Evolutionary conservation across 2,329 filamentous ascomycete species (phyloP).

Genomic region (Alternaria incomplexa): DNA sequence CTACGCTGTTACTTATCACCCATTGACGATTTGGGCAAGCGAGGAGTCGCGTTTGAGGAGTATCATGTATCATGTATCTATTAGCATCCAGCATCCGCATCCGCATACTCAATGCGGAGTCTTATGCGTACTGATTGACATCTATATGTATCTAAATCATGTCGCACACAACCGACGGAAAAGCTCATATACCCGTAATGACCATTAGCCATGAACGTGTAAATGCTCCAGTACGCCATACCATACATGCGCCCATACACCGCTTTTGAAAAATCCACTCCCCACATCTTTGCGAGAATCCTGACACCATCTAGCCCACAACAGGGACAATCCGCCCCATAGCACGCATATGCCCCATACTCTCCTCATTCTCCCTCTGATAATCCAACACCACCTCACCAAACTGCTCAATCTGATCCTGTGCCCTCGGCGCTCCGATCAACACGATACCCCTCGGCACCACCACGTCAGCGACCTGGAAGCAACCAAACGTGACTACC

Average conservation of each 20-base stretch:
- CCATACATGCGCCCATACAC: not conserved
- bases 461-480: conserved; percentile 62
- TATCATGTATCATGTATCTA: not conserved
- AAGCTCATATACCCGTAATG: not conserved
- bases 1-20: not conserved
- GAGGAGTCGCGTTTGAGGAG: not conserved
- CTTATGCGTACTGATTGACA: not conserved
- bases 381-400: conserved; percentile 47
- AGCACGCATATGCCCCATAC: conserved; percentile 1
- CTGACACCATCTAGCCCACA: conserved; percentile 13
- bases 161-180: not conserved
- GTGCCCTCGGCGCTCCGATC: conserved; percentile 65
- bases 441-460: conserved; percentile 65
- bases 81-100: not conserved
- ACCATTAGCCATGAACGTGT: not conserved
- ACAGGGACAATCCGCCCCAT: conserved; percentile 32
- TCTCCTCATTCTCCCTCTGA: conserved; percentile 27
- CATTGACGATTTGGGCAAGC: not conserved
- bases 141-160: not conserved
- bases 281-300: not conserved
- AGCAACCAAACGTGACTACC: conserved; percentile 68
- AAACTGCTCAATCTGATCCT: conserved; percentile 62
- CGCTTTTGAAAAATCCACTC: not conserved
- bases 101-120: not conserved
- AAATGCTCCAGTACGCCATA: not conserved